A percentile compares a stretch with the other conserved stretches of the same genome.
These are phyloP conservation scores for Saturnispora dispora DNA, from an alignment of 805 yeast genomes.

Conservation along the genomic window DNA sequence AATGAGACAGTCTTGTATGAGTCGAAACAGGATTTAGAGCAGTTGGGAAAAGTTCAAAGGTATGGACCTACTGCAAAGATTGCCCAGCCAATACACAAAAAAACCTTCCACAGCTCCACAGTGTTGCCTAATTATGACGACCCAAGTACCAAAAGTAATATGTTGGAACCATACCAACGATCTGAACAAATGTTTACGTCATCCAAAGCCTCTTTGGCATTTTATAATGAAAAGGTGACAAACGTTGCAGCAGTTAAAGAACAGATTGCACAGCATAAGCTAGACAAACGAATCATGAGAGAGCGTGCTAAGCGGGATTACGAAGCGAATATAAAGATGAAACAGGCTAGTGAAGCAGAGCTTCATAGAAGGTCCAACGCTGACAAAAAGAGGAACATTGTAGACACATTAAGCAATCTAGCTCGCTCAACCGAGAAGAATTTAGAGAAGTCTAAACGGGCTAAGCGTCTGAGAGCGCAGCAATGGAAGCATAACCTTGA, in stretches of 20 bases:
- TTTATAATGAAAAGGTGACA: conserved; percentile 40
- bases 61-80: conserved; percentile 11
- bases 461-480: not conserved
- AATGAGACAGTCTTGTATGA: conserved; percentile 33
- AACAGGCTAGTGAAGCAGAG: conserved; percentile 6
- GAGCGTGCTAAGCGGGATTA: conserved; percentile 19
- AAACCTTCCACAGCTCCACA: conserved; percentile 5
- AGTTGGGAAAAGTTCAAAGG: conserved; percentile 17
- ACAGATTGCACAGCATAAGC: conserved; percentile 30
- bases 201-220: conserved; percentile 37
- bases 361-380: not conserved
- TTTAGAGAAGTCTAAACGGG: not conserved
- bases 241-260: conserved; percentile 38
- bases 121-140: conserved; percentile 13
- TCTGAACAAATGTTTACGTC: conserved; percentile 28
- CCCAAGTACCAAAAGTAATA: conserved; percentile 5
- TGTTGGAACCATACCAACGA: conserved; percentile 11
- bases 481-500: conserved; percentile 4
- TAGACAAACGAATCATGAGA: conserved; percentile 30
- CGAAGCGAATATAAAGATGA: not conserved
- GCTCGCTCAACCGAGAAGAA: not conserved
- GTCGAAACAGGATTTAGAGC: not conserved
- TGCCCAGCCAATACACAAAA: conserved; percentile 1
- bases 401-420: not conserved
- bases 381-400: not conserved